These are phyloP conservation scores for Gloeophyllum trabeum DNA, from an alignment of 768 basidiomycete species.

Conservation along the genomic window DNA sequence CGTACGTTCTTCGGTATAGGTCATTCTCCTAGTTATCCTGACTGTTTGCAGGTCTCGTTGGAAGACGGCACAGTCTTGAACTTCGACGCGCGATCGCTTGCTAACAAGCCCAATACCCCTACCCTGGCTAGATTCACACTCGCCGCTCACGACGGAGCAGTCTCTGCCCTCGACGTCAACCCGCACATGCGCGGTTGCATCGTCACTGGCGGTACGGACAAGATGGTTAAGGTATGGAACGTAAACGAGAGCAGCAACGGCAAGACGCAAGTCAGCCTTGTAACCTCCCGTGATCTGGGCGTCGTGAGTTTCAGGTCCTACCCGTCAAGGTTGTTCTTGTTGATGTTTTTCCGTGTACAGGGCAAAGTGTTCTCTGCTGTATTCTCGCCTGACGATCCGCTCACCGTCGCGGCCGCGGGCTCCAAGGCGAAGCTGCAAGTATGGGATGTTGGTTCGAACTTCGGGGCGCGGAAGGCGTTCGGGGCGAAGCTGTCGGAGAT, in stretches of 20 bases:
- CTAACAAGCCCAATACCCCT: conserved; percentile 48
- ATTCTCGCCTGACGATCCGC: conserved; percentile 91
- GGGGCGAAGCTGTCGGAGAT: conserved; percentile 65
- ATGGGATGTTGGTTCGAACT: conserved; percentile 88
- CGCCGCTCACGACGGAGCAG: conserved; percentile 87
- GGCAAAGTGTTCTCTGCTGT: conserved; percentile 91
- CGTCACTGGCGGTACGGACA: conserved; percentile 91
- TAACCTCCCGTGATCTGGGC: conserved; percentile 81
- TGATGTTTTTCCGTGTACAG: conserved; percentile 26
- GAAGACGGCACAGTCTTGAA: conserved; percentile 92
- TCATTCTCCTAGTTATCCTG: background rate
- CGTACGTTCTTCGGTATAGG: conserved; percentile 30
- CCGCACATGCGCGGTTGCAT: conserved; percentile 84
- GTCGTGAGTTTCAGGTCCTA: conserved; percentile 43
- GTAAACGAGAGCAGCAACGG: conserved; percentile 52
- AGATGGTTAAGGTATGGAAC: conserved; percentile 95
- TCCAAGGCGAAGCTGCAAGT: conserved; percentile 90
- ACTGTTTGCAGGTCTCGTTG: conserved; percentile 60
- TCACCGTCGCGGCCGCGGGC: conserved; percentile 89
- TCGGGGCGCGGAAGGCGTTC: conserved; percentile 76
- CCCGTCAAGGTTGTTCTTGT: background rate
- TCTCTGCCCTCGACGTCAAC: conserved; percentile 84
- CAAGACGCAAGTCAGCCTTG: conserved; percentile 71
- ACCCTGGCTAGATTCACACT: conserved; percentile 79
- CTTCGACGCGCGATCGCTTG: conserved; percentile 80